A percentile compares a stretch with the other conserved stretches of the same genome.
Evolutionary conservation across 352 stramenopile species (phyloP).

Genomic region (Globisporangium megalacanthum): DNA sequence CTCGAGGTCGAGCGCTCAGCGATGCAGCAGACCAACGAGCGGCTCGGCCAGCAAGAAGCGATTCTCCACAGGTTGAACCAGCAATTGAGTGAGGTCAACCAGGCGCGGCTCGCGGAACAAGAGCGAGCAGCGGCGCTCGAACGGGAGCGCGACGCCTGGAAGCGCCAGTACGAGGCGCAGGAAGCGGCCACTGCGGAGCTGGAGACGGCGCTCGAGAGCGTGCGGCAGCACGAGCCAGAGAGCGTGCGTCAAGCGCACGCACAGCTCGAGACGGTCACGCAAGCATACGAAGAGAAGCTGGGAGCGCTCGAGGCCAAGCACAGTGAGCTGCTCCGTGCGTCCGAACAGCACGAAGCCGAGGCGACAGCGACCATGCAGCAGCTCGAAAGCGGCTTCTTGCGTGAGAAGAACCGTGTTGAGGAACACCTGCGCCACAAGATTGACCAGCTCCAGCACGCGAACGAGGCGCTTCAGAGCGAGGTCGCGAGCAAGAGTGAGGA

Average conservation of each 20-base stretch:
- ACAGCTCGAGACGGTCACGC: constrained; percentile 28
- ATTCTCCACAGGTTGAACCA: constrained; percentile 32
- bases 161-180: constrained; percentile 31
- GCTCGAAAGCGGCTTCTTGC: constrained; percentile 43
- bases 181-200: constrained; percentile 24
- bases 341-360: constrained; percentile 30
- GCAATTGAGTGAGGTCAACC: constrained; percentile 36
- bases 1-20: constrained; percentile 36
- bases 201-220: constrained; percentile 21
- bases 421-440: constrained; percentile 33
- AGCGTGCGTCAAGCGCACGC: constrained; percentile 37
- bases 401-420: constrained; percentile 35
- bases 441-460: constrained; percentile 31
- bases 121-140: constrained; percentile 29
- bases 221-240: constrained; percentile 21
- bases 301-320: constrained; percentile 15
- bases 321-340: constrained; percentile 19
- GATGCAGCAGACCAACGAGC: constrained; percentile 38
- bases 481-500: constrained; percentile 45
- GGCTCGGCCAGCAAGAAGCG: constrained; percentile 35
- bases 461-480: constrained; percentile 31
- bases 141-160: constrained; percentile 28
- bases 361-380: constrained; percentile 38
- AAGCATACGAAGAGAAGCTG: constrained; percentile 51
- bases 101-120: constrained; percentile 29